Evolutionary conservation across 1,284 basidiomycete genomes (phyloP).

Genomic region (Pseudomicrostroma phylloplanum): DNA sequence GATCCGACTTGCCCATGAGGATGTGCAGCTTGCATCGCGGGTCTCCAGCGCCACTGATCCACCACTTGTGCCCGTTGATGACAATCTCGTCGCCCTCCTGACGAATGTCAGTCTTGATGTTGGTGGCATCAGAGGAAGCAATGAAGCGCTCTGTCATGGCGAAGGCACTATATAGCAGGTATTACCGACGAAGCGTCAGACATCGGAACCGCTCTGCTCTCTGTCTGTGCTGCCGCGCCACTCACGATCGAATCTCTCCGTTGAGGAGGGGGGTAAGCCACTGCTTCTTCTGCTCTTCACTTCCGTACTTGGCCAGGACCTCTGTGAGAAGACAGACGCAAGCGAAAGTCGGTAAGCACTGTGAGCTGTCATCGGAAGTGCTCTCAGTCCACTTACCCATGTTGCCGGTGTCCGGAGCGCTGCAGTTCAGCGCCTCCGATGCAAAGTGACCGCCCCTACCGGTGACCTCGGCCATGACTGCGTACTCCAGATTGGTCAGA

Average conservation of each 20-base stretch:
- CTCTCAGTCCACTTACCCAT: conserved; percentile 20
- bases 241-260: conserved; percentile 75
- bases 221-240: conserved; percentile 34
- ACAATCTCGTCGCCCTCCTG: conserved; percentile 82
- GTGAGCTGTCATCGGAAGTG: background rate
- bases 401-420: conserved; percentile 82
- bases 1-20: conserved; percentile 85
- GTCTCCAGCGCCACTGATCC: conserved; percentile 95
- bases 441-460: conserved; percentile 74
- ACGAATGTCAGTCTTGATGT: conserved; percentile 81
- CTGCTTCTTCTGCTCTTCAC: conserved; percentile 77
- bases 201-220: conserved; percentile 52
- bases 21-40: conserved; percentile 82
- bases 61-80: conserved; percentile 98
- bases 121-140: conserved; percentile 90
- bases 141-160: conserved; percentile 53
- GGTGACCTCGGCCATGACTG: conserved; percentile 89
- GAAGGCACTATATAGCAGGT: conserved; percentile 53
- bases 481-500: conserved; percentile 91
- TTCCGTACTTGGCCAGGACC: conserved; percentile 90
- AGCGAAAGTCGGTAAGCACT: background rate
- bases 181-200: background rate
- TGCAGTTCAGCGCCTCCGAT: conserved; percentile 82
- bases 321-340: conserved; percentile 50
- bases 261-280: conserved; percentile 83